Conservation (phyloP, 805 yeast genomes). For the Danielia oregonensis region DNA sequence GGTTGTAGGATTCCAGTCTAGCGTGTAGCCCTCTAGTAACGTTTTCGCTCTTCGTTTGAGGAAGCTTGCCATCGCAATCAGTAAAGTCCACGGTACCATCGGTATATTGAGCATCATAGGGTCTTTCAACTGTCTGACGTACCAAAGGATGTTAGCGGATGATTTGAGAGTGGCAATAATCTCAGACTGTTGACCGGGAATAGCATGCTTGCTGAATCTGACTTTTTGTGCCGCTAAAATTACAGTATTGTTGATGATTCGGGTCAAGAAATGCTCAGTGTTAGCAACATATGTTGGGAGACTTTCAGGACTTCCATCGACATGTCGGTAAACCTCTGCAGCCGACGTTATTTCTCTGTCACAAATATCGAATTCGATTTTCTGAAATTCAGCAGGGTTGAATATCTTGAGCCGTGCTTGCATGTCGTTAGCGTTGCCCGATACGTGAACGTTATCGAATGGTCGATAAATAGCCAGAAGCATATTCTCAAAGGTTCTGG, state of each 20-base stretch:
- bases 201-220: conserved; percentile 20
- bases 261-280: conserved; percentile 22
- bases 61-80: conserved; percentile 3
- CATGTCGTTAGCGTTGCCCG: conserved; percentile 8
- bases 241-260: conserved; percentile 26
- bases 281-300: conserved; percentile 13
- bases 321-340: too few species aligned
- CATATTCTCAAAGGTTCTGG: conserved; percentile 31
- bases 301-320: not conserved
- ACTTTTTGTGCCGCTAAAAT: conserved; percentile 25
- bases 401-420: conserved; percentile 17
- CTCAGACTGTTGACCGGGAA: conserved; percentile 22
- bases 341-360: conserved; percentile 14
- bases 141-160: conserved; percentile 25
- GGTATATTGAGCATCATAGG: conserved; percentile 23
- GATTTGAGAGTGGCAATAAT: conserved; percentile 20
- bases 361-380: conserved; percentile 24
- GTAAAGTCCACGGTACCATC: conserved; percentile 14
- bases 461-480: conserved; percentile 35
- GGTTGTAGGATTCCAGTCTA: conserved; percentile 1
- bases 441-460: conserved; percentile 13
- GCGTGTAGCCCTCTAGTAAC: conserved; percentile 1
- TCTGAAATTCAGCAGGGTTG: conserved; percentile 24
- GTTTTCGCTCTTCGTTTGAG: conserved; percentile 3
- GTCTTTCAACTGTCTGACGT: conserved; percentile 16